These are phyloP conservation scores for Scleroderma bovista DNA, from an alignment of 768 basidiomycete genomes.

Conservation along the genomic window DNA sequence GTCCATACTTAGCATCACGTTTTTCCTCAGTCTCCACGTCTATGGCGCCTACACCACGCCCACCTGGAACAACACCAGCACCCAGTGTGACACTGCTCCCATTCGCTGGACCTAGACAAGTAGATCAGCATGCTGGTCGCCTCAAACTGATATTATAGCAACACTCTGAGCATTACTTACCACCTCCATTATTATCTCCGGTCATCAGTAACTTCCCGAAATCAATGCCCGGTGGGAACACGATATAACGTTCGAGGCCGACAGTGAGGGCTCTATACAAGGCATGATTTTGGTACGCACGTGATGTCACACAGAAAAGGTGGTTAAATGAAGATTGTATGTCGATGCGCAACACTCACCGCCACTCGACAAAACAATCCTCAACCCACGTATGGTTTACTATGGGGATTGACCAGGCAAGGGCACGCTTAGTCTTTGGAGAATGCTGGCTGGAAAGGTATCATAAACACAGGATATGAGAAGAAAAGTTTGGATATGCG, in stretches of 20 bases:
- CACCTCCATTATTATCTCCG: not conserved
- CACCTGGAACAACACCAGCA: slow-evolving; percentile 26
- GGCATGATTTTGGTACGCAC: not conserved
- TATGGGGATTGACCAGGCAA: slow-evolving; percentile 76
- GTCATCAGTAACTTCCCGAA: slow-evolving; percentile 42
- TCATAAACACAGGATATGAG: slow-evolving; percentile 23
- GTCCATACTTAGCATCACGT: slow-evolving; percentile 11
- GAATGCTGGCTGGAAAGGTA: slow-evolving; percentile 28
- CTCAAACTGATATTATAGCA: not conserved
- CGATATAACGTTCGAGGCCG: slow-evolving; percentile 60
- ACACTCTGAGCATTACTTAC: slow-evolving; percentile 5
- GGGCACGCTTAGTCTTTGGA: slow-evolving; percentile 67
- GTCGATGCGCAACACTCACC: slow-evolving; percentile 12
- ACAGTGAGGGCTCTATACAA: slow-evolving; percentile 45
- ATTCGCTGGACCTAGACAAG: slow-evolving; percentile 4
- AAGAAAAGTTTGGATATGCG: too few species aligned
- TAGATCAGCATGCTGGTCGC: too few species aligned
- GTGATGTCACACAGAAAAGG: not conserved
- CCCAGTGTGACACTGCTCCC: not conserved
- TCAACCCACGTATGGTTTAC: slow-evolving; percentile 92
- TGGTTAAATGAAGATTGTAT: not conserved
- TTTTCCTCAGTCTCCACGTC: slow-evolving; percentile 18
- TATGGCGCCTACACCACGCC: slow-evolving; percentile 21
- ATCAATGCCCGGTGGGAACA: slow-evolving; percentile 64
- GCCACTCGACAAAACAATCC: slow-evolving; percentile 83